phyloP scores from a whole-genome alignment of 202 grass and related monocot species.

The Elaeis oleifera region DNA sequence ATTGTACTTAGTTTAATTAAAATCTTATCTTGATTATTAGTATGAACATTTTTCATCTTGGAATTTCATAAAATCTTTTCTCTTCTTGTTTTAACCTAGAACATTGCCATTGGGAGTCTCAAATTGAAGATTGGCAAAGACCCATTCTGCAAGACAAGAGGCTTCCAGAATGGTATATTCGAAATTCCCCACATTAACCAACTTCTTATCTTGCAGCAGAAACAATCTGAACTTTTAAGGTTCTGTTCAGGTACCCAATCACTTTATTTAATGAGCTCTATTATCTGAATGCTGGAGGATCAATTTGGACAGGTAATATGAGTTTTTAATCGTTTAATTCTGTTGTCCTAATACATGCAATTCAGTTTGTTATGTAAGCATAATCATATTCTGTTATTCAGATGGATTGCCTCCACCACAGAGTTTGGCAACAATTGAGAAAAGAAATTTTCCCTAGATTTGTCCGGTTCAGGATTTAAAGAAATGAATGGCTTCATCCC shows the following conservation, averaged over 20 bases:
- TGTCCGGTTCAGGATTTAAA: not conserved
- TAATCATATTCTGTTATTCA: conserved; percentile 16
- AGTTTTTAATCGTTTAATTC: not conserved
- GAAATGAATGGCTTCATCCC: not conserved
- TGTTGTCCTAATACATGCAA: too few species aligned
- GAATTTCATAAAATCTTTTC: not conserved
- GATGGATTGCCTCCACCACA: conserved; percentile 50
- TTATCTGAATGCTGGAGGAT: conserved; percentile 78
- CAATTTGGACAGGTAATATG: conserved; percentile 68
- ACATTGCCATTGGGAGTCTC: conserved; percentile 58
- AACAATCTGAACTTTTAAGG: not conserved
- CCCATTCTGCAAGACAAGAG: conserved; percentile 55
- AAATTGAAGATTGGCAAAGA: conserved; percentile 84
- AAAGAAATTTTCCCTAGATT: conserved; percentile 33
- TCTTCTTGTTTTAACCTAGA: conserved; percentile 24
- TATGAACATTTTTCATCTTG: not conserved
- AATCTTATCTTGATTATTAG: not conserved
- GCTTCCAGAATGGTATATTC: conserved; percentile 61
- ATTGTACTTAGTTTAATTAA: too few species aligned
- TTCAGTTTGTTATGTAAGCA: too few species aligned
- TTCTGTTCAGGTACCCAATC: conserved; percentile 49
- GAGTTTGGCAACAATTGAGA: conserved; percentile 22
- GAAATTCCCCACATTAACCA: not conserved
- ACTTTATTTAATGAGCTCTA: conserved; percentile 80
- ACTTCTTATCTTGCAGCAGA: not conserved